Conservation (phyloP, 805 yeast genomes). For the Yarrowia phangngaensis region DNA sequence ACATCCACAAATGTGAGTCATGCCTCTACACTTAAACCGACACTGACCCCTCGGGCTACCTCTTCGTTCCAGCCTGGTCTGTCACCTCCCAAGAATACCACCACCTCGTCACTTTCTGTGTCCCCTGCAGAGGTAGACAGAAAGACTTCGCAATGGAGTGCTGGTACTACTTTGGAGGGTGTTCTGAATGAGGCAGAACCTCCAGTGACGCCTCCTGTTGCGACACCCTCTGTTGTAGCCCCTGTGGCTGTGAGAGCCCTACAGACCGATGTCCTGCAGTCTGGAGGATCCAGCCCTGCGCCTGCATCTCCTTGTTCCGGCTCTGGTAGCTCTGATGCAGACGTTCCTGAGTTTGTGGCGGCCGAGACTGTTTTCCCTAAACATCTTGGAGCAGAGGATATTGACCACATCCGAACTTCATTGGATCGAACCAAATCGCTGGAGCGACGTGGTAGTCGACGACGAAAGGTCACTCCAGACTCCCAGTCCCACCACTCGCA, state of each 20-base stretch:
- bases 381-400: slow-evolving; percentile 36
- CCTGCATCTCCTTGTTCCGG: slow-evolving; percentile 8
- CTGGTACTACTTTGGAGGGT: slow-evolving; percentile 4
- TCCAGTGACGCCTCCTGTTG: not conserved
- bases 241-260: not conserved
- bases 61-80: not conserved
- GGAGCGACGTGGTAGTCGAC: slow-evolving; percentile 38
- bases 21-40: not conserved
- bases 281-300: not conserved
- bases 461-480: slow-evolving; percentile 26
- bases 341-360: slow-evolving; percentile 30
- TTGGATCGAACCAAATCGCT: slow-evolving; percentile 39
- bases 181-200: not conserved
- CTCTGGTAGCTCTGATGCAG: slow-evolving; percentile 9
- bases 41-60: not conserved
- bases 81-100: slow-evolving; percentile 18
- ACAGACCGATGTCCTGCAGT: not conserved
- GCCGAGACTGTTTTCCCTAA: slow-evolving; percentile 40
- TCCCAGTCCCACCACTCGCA: not conserved
- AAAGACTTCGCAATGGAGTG: slow-evolving; percentile 5
- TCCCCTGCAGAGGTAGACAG: slow-evolving; percentile 21
- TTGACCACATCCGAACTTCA: slow-evolving; percentile 38
- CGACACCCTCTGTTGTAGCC: not conserved
- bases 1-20: not conserved
- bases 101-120: slow-evolving; percentile 18